These are phyloP conservation scores for Ganoderma sinense DNA, from an alignment of 1,284 basidiomycete genomes.

Conservation along the genomic window DNA sequence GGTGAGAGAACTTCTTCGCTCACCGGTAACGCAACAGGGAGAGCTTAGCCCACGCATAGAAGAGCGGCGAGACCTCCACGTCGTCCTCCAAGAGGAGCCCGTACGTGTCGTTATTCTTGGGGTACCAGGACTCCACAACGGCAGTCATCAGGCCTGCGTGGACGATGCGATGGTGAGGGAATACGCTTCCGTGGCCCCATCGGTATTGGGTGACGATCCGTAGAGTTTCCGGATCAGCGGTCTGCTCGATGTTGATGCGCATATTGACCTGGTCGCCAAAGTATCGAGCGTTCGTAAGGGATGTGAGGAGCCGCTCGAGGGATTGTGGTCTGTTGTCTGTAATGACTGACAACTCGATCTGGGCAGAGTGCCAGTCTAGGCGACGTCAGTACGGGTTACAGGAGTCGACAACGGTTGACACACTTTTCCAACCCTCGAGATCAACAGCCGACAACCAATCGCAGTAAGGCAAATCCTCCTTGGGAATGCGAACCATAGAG, in stretches of 20 bases:
- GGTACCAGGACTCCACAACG: conserved; percentile 89
- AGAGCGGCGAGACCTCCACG: conserved; percentile 81
- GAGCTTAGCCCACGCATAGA: conserved; percentile 87
- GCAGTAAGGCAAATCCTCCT: conserved; percentile 57
- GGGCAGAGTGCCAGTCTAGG: conserved; percentile 77
- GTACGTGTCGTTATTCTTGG: conserved; percentile 73
- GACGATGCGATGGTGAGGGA: conserved; percentile 73
- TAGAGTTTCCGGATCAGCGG: conserved; percentile 68
- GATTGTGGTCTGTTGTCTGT: conserved; percentile 82
- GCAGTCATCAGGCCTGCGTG: conserved; percentile 81
- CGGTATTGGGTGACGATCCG: conserved; percentile 54
- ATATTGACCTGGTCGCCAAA: conserved; percentile 73
- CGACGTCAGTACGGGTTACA: not conserved
- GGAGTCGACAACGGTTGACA: conserved; percentile 21
- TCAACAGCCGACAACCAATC: conserved; percentile 73
- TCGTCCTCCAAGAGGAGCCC: conserved; percentile 86
- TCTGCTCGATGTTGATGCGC: conserved; percentile 79
- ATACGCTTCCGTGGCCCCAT: conserved; percentile 68
- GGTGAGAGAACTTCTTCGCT: not conserved
- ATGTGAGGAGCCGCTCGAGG: conserved; percentile 68
- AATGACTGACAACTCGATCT: conserved; percentile 74
- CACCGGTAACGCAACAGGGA: conserved; percentile 76
- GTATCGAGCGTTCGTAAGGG: conserved; percentile 65
- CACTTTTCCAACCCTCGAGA: conserved; percentile 63
- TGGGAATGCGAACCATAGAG: conserved; percentile 49